Base-by-base conservation (phyloP, 148 eudicot species). In the Rhododendron ferrugineum region DNA sequence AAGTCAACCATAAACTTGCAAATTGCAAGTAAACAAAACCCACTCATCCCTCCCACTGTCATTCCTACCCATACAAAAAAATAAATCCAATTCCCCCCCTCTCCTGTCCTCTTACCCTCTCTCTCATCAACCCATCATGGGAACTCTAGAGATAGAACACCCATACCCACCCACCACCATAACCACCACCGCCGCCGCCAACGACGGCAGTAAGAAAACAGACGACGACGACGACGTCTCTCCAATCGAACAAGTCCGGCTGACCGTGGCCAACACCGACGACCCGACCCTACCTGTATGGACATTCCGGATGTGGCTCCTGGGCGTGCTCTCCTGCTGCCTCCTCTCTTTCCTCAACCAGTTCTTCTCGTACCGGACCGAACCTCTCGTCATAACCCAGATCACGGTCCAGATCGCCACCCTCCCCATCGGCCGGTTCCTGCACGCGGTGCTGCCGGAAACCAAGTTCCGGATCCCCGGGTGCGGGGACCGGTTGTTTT, bases 261-360 rank as follows among this genome's bases (percentile, higher is more conserved):
- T 96, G 66, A 96, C 97, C 18, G 99, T 96, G 0, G 26, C 92
- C 77, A 94, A 89, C 92, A 91, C 93, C 37, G 98, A 96, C 80
- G 97, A 96, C 86, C 94, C 97, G 20, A 90, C 89, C 87, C 93
- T 93, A 22, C 98, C 99, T 22, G 94, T 96, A 75, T 94, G 98
- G 97, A 96, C 98, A 81, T 96, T 96, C 82, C 93, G 98, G 74
- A 95, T 96, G 99, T 96, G 99, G 99, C 89, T 92, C 85, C 75
- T 96, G 85, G 99, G 98, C 54, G 46, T 95, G 42, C 6, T 93
- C 3, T 93, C 99, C 6, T 96, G 99, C 86, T 89, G 56, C 16
- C 80, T 96, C 4, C 94, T 96, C 54, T 94, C 99, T 0, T 96
- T 95, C 79, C 93, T 95, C 52, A 94, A 95, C 93, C 99, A 96